Evolutionary conservation across 352 stramenopile species (phyloP).

Genomic region (Elongisporangium undulatum): DNA sequence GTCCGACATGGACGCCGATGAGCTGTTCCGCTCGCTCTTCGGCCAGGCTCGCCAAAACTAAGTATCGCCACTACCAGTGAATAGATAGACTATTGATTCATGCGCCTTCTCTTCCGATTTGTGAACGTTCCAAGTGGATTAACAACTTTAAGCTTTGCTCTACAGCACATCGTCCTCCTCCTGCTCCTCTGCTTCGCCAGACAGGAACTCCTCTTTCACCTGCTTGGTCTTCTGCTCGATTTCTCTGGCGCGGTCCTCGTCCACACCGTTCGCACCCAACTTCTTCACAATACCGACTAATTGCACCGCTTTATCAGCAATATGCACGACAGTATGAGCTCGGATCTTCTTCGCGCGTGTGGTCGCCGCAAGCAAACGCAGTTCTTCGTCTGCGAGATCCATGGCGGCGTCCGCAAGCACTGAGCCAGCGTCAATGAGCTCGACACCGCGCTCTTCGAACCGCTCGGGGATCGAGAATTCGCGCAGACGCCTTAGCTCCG

Average conservation of each 20-base stretch:
- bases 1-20: conserved; percentile 76
- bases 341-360: conserved; percentile 81
- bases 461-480: conserved; percentile 61
- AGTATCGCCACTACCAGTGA: conserved; percentile 6
- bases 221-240: conserved; percentile 37
- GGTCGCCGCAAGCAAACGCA: conserved; percentile 52
- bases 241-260: conserved; percentile 33
- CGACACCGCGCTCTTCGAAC: conserved; percentile 60
- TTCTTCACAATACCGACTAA: conserved; percentile 85
- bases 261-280: conserved; percentile 55
- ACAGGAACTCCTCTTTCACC: conserved; percentile 59
- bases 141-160: background rate
- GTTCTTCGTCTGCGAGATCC: conserved; percentile 78
- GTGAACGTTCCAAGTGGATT: background rate
- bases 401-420: conserved; percentile 62
- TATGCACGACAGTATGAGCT: conserved; percentile 57
- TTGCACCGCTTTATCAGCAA: conserved; percentile 69
- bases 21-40: conserved; percentile 85
- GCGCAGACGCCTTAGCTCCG: conserved; percentile 49
- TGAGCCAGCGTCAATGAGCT: conserved; percentile 57
- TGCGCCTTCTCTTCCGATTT: background rate
- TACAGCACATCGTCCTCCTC: conserved; percentile 88
- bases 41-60: conserved; percentile 48
- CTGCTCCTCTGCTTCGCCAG: conserved; percentile 64
- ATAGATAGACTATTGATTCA: conserved; percentile 14